These are phyloP conservation scores for Vicia sativa DNA, from an alignment of 306 rosid species.

Conservation along the genomic window DNA sequence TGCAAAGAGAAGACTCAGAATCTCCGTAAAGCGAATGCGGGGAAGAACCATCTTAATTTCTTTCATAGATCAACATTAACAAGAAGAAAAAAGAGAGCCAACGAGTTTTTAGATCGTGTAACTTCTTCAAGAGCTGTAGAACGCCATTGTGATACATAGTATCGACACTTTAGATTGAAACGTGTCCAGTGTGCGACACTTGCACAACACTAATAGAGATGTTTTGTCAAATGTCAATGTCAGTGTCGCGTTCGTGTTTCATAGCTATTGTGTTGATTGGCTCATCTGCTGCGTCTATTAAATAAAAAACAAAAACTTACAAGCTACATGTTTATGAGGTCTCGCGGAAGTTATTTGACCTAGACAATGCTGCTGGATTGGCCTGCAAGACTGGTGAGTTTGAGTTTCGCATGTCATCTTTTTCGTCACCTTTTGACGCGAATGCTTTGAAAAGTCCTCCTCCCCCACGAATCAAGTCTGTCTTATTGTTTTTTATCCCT, in stretches of 20 bases:
- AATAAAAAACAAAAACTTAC: constrained; percentile 9
- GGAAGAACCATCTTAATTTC: constrained; percentile 33
- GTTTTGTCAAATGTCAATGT: background rate
- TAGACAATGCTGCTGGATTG: constrained; percentile 88
- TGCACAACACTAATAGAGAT: background rate
- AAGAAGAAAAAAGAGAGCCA: constrained; percentile 4
- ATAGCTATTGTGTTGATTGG: background rate
- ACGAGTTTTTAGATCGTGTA: background rate
- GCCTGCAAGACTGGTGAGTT: constrained; percentile 61
- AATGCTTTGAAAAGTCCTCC: constrained; percentile 58
- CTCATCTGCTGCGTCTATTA: constrained; percentile 32
- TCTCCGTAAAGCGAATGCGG: constrained; percentile 13
- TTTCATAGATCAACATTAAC: constrained; percentile 4
- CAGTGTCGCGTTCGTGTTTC: background rate
- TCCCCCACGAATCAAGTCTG: constrained; percentile 49
- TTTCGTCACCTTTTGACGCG: constrained; percentile 49
- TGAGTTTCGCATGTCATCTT: constrained; percentile 42
- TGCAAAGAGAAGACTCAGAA: constrained; percentile 19
- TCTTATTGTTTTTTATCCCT: constrained; percentile 58
- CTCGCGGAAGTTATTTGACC: constrained; percentile 75
- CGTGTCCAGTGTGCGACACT: background rate
- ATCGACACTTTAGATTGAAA: background rate
- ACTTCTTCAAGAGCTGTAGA: constrained; percentile 31
- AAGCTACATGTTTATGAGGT: constrained; percentile 37
- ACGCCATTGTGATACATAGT: background rate